phyloP scores from a whole-genome alignment of 108 stramenopile genomes.

The Hondaea fermentalgiana region DNA sequence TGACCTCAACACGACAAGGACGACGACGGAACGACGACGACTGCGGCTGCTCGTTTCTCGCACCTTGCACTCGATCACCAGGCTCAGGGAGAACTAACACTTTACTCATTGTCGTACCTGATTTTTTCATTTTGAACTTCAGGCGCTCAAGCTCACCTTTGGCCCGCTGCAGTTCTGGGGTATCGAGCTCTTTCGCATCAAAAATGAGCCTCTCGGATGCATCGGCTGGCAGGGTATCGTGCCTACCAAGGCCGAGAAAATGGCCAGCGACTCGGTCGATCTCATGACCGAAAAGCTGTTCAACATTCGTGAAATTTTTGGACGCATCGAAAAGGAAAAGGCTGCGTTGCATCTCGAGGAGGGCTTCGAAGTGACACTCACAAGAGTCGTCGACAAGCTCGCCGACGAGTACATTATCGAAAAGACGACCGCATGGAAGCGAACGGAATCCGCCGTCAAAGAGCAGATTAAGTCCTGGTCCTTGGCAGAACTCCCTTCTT shows the following conservation, averaged over 20 bases:
- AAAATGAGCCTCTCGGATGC: constrained; percentile 32
- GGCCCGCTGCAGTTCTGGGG: constrained; percentile 36
- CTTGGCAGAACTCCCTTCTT: neutral
- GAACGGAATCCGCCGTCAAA: neutral
- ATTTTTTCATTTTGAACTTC: neutral
- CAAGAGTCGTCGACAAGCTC: constrained; percentile 55
- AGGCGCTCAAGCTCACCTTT: constrained; percentile 34
- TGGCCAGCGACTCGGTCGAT: constrained; percentile 73
- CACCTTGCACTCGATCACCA: neutral
- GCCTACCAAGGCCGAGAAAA: constrained; percentile 77
- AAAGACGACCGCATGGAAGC: neutral
- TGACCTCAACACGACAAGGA: neutral
- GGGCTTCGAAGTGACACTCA: constrained; percentile 49
- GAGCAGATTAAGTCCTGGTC: neutral
- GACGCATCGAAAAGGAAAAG: constrained; percentile 63
- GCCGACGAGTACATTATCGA: neutral
- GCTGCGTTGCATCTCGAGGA: constrained; percentile 55
- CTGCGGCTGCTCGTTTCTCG: neutral
- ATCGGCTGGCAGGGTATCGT: constrained; percentile 78
- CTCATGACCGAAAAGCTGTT: constrained; percentile 78
- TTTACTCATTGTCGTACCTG: neutral
- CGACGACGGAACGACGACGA: neutral
- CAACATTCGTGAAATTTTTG: constrained; percentile 72
- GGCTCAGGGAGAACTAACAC: neutral
- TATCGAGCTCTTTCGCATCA: constrained; percentile 30